A percentile compares a stretch with the other conserved stretches of the same genome.
Evolutionary conservation across 306 rosid genomes (phyloP).

Genomic region (Prunus persica): Prunus_persica_NCBIv2 NC_034014.1:8392501-8393000

Average conservation of each 20-base stretch:
- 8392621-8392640: not conserved
- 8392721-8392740: constrained; percentile 80
- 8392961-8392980: too few relatives aligned
- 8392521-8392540: too few relatives aligned
- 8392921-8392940: not conserved
- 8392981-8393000: too few relatives aligned
- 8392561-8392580: too few relatives aligned
- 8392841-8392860: not conserved
- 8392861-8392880: not conserved
- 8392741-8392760: constrained; percentile 56
- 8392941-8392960: not conserved
- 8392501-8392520: too few relatives aligned
- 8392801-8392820: not conserved
- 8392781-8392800: constrained; percentile 18
- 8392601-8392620: too few relatives aligned
- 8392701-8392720: constrained; percentile 18
- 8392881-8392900: not conserved
- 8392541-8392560: too few relatives aligned
- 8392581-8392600: too few relatives aligned
- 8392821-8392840: not conserved
- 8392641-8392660: not conserved
- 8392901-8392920: not conserved
- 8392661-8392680: constrained; percentile 1
- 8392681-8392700: constrained; percentile 48
- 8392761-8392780: constrained; percentile 73